Evolutionary conservation across 140 eudicot species (phyloP).

Genomic region (Ambrosia hybrid): DNA sequence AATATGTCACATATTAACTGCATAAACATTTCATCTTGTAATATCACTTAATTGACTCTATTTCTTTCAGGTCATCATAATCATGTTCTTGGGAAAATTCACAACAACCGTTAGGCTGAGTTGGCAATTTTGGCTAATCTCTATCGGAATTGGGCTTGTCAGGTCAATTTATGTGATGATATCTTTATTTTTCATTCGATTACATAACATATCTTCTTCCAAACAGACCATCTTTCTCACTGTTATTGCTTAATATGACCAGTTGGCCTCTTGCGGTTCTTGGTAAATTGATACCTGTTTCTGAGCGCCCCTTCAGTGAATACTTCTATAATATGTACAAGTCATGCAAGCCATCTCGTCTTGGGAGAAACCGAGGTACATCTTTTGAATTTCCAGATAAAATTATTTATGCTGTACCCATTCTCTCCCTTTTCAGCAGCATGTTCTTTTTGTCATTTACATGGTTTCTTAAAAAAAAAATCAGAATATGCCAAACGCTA

Average conservation of each 20-base stretch:
- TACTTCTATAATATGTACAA: slow-evolving; percentile 30
- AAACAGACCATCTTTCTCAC: slow-evolving; percentile 11
- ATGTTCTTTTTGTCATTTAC: too few species aligned
- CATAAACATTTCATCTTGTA: slow-evolving; percentile 2
- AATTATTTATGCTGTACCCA: too few species aligned
- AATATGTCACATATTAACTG: too few species aligned
- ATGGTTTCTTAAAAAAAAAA: too few species aligned
- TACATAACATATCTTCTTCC: not conserved
- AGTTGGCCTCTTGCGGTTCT: slow-evolving; percentile 94
- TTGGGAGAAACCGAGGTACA: slow-evolving; percentile 32
- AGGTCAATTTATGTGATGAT: slow-evolving; percentile 40
- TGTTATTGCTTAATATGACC: slow-evolving; percentile 11
- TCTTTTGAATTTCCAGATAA: not conserved
- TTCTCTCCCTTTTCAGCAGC: too few species aligned
- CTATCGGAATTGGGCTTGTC: slow-evolving; percentile 59
- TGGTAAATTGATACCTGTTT: slow-evolving; percentile 84
- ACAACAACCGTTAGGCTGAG: slow-evolving; percentile 71
- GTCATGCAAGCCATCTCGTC: slow-evolving; percentile 26
- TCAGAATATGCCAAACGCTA: too few species aligned
- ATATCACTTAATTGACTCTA: not conserved
- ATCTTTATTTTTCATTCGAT: not conserved
- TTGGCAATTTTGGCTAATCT: slow-evolving; percentile 85
- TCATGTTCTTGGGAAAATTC: slow-evolving; percentile 84
- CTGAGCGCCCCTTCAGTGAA: slow-evolving; percentile 57
- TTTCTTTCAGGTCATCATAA: slow-evolving; percentile 53